Evolutionary conservation across 2,329 filamentous ascomycete species (phyloP), one percentile per base, ranked within the genome.

Genomic region (Chalaropsis ovoidea): DNA sequence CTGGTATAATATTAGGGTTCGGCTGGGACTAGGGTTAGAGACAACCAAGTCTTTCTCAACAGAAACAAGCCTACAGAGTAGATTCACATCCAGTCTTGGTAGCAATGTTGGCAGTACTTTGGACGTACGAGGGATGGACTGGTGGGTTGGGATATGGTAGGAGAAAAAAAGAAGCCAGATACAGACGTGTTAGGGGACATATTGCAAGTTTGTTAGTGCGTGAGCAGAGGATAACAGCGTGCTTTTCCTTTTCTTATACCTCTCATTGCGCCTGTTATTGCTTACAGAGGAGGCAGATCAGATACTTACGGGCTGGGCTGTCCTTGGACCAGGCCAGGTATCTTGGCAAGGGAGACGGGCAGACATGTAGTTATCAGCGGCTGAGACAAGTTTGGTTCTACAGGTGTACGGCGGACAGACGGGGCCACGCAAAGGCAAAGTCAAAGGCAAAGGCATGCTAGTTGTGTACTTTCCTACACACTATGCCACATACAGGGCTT

Each of bases 351-450:
- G 49, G 19, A 27, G n/a, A 24, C 19, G n/a, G 47, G 8, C 47
- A 54, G 22, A 31, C 22, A 13, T 54, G 19, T 24, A 15, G 19
- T 54, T 54, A 27, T 22, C n/a, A 27, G 47, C 24, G 49, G 24
- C 13, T 54, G 49, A 54, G 49, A 54, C 49, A 54, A 13, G 49
- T 27, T 54, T 27, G 49, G 49, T 27, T 54, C 49, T 54, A 54
- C 49, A 54, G 24, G 1, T 19, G 8, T 47, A 47, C 43, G 43
- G 43, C 43, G n/a, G 31, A 35, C 31, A 7, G 31, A 7, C 31
- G 31, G 7, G 31, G 31, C 31, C 3, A 35, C 3, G 31, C 31
- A 19, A 54, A 13, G 22, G 6, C 49, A 54, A 11, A 8, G 45
- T 6, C 22, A 54, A 22, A n/a, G n/a, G 49, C 31, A 35, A 35